phyloP scores from a whole-genome alignment of 2,329 filamentous ascomycete genomes.

The Aureobasidium pullulans region DNA sequence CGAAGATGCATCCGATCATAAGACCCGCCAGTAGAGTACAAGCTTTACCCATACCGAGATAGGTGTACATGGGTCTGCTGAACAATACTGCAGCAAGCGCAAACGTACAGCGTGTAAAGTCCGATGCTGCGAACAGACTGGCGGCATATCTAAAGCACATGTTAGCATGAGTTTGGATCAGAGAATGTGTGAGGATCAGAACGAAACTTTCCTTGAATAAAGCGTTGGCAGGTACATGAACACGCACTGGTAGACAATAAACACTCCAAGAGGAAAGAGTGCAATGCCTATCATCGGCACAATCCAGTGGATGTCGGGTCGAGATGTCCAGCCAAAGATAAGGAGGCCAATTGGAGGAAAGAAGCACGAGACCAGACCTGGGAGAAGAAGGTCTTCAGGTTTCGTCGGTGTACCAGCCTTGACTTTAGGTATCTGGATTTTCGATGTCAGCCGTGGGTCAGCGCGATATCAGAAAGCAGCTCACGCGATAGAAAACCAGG shows the following conservation, averaged over 20 bases:
- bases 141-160: background rate
- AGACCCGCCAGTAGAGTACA: background rate
- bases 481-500: background rate
- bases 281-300: slow-evolving; percentile 34
- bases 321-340: slow-evolving; percentile 27
- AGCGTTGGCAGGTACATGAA: slow-evolving; percentile 35
- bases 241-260: slow-evolving; percentile 34
- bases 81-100: background rate
- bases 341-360: slow-evolving; percentile 25
- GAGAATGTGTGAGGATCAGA: too few species aligned
- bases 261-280: slow-evolving; percentile 32
- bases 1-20: background rate
- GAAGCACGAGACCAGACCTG: slow-evolving; percentile 22
- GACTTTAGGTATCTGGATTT: background rate
- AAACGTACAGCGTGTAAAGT: background rate
- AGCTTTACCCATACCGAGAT: background rate
- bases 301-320: slow-evolving; percentile 31
- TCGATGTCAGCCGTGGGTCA: too few species aligned
- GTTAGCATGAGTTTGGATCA: too few species aligned
- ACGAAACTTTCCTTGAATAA: slow-evolving; percentile 23
- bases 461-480: too few species aligned
- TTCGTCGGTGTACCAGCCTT: background rate
- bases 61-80: background rate
- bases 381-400: slow-evolving; percentile 24
- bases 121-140: background rate